Evolutionary conservation across 345 rosid species (phyloP), one percentile per base, ranked within the genome.

Genomic region (Punica granatum): DNA sequence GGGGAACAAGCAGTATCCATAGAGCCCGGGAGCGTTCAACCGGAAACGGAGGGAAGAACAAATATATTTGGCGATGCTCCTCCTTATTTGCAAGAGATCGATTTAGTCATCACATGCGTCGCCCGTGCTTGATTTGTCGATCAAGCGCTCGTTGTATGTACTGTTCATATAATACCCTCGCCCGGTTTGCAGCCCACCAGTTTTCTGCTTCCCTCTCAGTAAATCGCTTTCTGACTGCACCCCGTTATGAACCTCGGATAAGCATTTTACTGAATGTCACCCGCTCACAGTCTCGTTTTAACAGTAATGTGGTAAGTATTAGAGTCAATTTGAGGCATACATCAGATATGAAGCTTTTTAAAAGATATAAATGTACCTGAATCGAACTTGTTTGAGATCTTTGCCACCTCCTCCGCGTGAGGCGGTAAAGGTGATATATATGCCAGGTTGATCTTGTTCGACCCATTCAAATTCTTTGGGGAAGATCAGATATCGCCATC

Each of bases 361-460:
- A n/a, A 35, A 23, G 30, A 21, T 11, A 31, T 66, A 19, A 58
- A 65, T 78, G 43, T 75, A 88, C 92, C 95, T 88, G 84, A 88
- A 88, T 69, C 88, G 95, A 9, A 88, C 92, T 58, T 88, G 90
- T 77, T 88, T 86, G 48, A 88, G 88, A 85, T 88, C 90, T 77
- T 85, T 88, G 39, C 44, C 72, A 21, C 92, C 88, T 5, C 11
- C 5, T 53, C 92, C 95, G 11, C 90, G 88, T 64, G 84, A 79
- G 43, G 84, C 81, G 64, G 81, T 82, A 60, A 88, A 84, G 33
- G 95, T 88, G 42, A 88, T 85, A 63, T 83, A 86, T 19, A 88
- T 88, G 63, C 95, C 95, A 0, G 88, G 85, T 77, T 88, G 88
- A 62, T 83, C 90, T 75, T 88, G 95, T 75, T 88, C 90, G 60